A percentile compares a stretch with the other conserved stretches of the same genome.
phyloP scores from a whole-genome alignment of 2,329 filamentous ascomycete genomes.

The Stachybotrys chartarum region DNA sequence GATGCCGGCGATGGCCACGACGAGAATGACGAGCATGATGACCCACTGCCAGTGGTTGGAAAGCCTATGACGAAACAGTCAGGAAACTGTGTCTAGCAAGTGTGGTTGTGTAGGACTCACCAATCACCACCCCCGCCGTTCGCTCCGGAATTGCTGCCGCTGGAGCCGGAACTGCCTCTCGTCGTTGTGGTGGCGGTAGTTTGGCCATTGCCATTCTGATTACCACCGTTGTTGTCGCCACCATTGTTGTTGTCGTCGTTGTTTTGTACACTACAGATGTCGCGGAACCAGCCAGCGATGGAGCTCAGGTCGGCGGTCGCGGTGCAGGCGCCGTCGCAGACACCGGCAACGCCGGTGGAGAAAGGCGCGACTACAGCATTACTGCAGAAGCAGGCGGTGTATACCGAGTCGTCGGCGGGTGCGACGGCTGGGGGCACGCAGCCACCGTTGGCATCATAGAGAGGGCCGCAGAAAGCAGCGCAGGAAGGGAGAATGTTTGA shows the following conservation, averaged over 20 bases:
- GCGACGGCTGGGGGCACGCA: constrained; percentile 57
- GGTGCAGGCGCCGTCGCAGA: constrained; percentile 56
- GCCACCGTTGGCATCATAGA: constrained; percentile 63
- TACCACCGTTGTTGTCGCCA: constrained; percentile 8
- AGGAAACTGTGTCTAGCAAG: constrained; percentile 1
- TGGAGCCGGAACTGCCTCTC: not conserved
- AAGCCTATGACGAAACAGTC: constrained; percentile 40
- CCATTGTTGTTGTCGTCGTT: constrained; percentile 8
- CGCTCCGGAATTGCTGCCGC: not conserved
- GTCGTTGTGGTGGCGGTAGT: not conserved
- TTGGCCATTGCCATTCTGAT: constrained; percentile 4
- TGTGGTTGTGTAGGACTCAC: constrained; percentile 24
- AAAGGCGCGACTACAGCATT: constrained; percentile 53
- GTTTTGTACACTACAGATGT: constrained; percentile 48
- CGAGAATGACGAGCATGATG: constrained; percentile 69
- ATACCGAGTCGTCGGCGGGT: constrained; percentile 41
- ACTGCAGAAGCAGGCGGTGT: constrained; percentile 68
- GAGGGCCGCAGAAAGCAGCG: constrained; percentile 48
- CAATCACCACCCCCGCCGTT: constrained; percentile 28
- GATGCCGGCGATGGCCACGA: constrained; percentile 59
- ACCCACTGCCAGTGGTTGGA: constrained; percentile 72
- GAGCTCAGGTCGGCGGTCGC: constrained; percentile 38
- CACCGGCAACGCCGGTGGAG: constrained; percentile 44
- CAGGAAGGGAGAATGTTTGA: constrained; percentile 49
- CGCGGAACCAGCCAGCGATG: constrained; percentile 64